Conservation (phyloP, 805 yeast genomes). For the Wilhelminamyces savonicus region DNA sequence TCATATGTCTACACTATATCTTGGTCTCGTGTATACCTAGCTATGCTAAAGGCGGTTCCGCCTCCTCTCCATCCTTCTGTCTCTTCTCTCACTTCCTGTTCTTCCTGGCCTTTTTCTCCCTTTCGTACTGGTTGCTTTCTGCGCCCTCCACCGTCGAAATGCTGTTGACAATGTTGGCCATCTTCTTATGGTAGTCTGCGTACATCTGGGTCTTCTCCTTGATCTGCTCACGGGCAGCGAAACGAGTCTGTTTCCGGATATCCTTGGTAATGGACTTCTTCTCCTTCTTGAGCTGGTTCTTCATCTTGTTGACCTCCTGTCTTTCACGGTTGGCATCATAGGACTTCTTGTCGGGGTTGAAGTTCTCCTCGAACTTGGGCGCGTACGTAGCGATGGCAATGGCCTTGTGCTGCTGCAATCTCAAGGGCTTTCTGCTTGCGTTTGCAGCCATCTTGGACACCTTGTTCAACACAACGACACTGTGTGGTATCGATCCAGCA, state of each 20-base stretch:
- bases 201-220: conserved; percentile 69
- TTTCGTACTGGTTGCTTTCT: conserved; percentile 86
- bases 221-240: conserved; percentile 81
- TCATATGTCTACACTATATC: too few species aligned
- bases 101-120: conserved; percentile 68
- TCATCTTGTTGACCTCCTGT: conserved; percentile 78
- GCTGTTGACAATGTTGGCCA: conserved; percentile 79
- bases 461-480: conserved; percentile 35
- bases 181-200: conserved; percentile 78
- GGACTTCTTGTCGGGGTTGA: conserved; percentile 91
- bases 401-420: conserved; percentile 78
- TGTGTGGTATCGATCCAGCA: conserved; percentile 23
- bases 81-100: too few species aligned
- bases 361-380: conserved; percentile 93
- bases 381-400: conserved; percentile 77
- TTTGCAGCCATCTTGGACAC: conserved; percentile 43
- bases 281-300: conserved; percentile 84
- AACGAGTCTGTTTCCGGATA: conserved; percentile 80
- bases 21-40: too few species aligned
- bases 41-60: too few species aligned
- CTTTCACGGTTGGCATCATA: conserved; percentile 78
- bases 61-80: too few species aligned
- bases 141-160: conserved; percentile 94
- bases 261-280: conserved; percentile 84
- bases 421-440: conserved; percentile 49